A percentile compares a stretch with the other conserved stretches of the same genome.
phyloP scores from a whole-genome alignment of 768 basidiomycete genomes.

The Sarcodon sp. region DNA sequence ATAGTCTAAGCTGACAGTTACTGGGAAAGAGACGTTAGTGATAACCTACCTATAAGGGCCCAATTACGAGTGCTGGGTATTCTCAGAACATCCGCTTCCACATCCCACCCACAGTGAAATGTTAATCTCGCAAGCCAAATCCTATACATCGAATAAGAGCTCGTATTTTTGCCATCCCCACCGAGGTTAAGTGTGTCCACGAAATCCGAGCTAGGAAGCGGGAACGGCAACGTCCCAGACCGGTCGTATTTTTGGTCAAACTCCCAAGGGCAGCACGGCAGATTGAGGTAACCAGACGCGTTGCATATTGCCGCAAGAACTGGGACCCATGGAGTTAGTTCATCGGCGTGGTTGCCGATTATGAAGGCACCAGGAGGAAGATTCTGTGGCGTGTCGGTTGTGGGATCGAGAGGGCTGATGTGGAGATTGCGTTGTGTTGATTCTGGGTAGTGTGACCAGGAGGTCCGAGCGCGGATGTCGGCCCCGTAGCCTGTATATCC shows the following conservation, averaged over 20 bases:
- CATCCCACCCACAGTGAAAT: conserved; percentile 67
- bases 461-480: conserved; percentile 74
- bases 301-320: conserved; percentile 52
- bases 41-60: conserved; percentile 67
- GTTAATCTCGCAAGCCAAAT: conserved; percentile 76
- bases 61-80: conserved; percentile 93
- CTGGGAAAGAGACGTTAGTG: conserved; percentile 3
- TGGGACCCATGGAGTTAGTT: conserved; percentile 91
- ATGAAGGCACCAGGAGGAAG: conserved; percentile 44
- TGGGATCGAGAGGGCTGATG: conserved; percentile 65
- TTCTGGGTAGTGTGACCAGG: conserved; percentile 71
- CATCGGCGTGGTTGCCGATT: conserved; percentile 94
- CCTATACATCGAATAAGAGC: conserved; percentile 73
- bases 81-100: conserved; percentile 76
- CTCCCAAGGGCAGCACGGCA: conserved; percentile 87
- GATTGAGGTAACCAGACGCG: conserved; percentile 62
- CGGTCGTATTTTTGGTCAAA: conserved; percentile 60
- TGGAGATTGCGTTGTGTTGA: conserved; percentile 47
- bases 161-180: conserved; percentile 42
- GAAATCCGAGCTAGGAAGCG: conserved; percentile 14
- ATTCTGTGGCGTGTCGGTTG: background rate
- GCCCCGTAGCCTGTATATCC: conserved; percentile 80
- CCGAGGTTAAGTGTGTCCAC: conserved; percentile 43
- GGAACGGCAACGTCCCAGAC: conserved; percentile 19
- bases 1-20: background rate